A percentile compares a stretch with the other conserved stretches of the same genome.
phyloP scores from a whole-genome alignment of 2,329 filamentous ascomycete genomes.

The Sclerotinia trifoliorum region DNA sequence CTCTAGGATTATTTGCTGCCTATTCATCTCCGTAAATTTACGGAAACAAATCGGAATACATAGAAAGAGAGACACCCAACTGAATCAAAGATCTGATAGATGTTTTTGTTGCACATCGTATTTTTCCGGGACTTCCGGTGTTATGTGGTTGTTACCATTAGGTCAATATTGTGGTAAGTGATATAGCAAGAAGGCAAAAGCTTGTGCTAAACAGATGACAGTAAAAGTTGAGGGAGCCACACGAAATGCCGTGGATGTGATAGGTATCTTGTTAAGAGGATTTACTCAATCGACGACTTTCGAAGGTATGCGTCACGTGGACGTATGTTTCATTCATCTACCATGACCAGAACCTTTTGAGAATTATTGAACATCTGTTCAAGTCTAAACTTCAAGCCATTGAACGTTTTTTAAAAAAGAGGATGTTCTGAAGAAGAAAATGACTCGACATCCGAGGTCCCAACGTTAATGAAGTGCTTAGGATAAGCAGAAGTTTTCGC shows the following conservation, averaged over 20 bases:
- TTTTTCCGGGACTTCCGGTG: not conserved
- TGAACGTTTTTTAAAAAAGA: not conserved
- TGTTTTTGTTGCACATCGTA: not conserved
- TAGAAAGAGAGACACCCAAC: not conserved
- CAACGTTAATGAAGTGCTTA: not conserved
- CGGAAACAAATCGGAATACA: not conserved
- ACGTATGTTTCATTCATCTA: not conserved
- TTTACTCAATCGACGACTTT: not conserved
- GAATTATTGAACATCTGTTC: not conserved
- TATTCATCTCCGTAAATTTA: not conserved
- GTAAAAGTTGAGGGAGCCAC: not conserved
- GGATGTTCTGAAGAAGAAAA: not conserved
- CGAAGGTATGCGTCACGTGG: not conserved
- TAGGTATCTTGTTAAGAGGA: not conserved
- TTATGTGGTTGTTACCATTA: not conserved
- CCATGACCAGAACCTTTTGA: not conserved
- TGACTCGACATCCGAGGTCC: not conserved
- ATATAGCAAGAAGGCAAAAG: not conserved
- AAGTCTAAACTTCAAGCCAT: not conserved
- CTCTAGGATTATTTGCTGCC: not conserved
- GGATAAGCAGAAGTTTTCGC: not conserved
- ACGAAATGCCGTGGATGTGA: not conserved
- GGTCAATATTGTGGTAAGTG: not conserved
- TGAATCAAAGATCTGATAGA: not conserved
- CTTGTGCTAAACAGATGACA: not conserved